phyloP scores from a whole-genome alignment of 2,329 filamentous ascomycete genomes.

The Calonectria honghensis region DNA sequence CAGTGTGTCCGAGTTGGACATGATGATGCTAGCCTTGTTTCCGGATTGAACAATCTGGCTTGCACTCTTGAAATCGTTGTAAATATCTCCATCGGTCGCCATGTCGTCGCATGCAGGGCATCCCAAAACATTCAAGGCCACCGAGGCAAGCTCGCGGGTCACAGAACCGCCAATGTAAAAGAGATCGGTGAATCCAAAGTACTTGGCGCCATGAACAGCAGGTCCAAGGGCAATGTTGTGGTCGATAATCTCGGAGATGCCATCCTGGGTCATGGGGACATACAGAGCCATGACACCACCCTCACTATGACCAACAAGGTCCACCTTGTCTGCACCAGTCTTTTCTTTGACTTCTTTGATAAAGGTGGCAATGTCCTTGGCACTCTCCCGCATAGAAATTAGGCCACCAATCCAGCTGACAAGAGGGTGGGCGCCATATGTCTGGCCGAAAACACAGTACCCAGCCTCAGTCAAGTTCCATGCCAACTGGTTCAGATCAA shows the following conservation, averaged over 20 bases:
- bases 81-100: conserved; percentile 16
- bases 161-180: conserved; percentile 15
- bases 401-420: conserved; percentile 15
- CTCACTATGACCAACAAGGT: conserved; percentile 11
- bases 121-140: conserved; percentile 3
- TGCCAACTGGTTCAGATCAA: conserved; percentile 17
- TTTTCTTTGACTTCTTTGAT: conserved; percentile 23
- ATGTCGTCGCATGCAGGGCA: conserved; percentile 24
- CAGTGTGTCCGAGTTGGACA: conserved; percentile 16
- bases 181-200: conserved; percentile 25
- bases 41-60: conserved; percentile 2
- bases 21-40: conserved; percentile 25
- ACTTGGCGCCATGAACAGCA: conserved; percentile 9
- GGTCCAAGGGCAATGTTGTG: conserved; percentile 16
- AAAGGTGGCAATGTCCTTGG: conserved; percentile 20
- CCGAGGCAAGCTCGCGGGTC: conserved; percentile 7
- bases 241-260: conserved; percentile 16
- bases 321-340: background rate
- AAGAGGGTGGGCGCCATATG: conserved; percentile 20
- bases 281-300: conserved; percentile 26
- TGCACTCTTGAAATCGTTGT: conserved; percentile 16
- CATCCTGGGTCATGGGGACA: conserved; percentile 23
- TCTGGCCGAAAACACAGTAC: conserved; percentile 18
- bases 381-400: conserved; percentile 7
- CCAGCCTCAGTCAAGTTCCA: conserved; percentile 21